Evolutionary conservation across 1,284 basidiomycete species (phyloP).

Genomic region (Puccinia sorghi): DNA sequence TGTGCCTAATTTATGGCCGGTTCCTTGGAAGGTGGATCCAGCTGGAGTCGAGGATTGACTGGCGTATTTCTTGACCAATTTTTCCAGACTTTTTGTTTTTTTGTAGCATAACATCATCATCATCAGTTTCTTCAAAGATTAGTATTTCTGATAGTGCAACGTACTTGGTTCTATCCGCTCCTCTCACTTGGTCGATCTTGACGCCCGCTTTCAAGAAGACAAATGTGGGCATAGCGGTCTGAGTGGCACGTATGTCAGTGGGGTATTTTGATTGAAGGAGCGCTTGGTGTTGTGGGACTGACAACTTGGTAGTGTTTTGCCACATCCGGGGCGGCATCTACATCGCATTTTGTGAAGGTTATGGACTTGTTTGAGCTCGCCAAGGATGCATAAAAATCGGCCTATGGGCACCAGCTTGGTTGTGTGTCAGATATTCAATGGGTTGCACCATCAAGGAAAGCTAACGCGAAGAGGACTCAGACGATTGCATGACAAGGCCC

Average conservation of each 20-base stretch:
- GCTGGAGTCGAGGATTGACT: constrained; percentile 15
- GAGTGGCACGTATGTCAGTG: no score
- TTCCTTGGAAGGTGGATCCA: constrained; percentile 9
- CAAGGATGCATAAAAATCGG: constrained; percentile 33
- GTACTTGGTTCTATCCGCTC: constrained; percentile 30
- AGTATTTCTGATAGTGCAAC: neutral
- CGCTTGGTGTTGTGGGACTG: no score
- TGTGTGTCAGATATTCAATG: no score
- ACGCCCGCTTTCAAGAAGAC: constrained; percentile 23
- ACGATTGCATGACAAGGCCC: constrained; percentile 49
- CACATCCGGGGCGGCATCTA: constrained; percentile 17
- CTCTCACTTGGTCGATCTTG: constrained; percentile 34
- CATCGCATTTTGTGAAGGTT: constrained; percentile 44
- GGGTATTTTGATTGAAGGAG: no score
- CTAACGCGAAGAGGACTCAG: neutral
- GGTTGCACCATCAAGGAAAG: no score
- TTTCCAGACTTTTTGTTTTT: constrained; percentile 19
- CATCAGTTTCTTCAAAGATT: no score
- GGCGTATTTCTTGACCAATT: constrained; percentile 34
- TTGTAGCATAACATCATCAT: no score
- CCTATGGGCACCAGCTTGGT: no score
- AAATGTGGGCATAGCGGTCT: constrained; percentile 48
- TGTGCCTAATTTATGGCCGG: constrained; percentile 35
- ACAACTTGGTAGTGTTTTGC: constrained; percentile 36
- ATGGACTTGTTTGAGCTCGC: constrained; percentile 19